These are phyloP conservation scores for Mytilinidion resinicola DNA, from an alignment of 495 filamentous ascomycete genomes.

Conservation along the genomic window DNA sequence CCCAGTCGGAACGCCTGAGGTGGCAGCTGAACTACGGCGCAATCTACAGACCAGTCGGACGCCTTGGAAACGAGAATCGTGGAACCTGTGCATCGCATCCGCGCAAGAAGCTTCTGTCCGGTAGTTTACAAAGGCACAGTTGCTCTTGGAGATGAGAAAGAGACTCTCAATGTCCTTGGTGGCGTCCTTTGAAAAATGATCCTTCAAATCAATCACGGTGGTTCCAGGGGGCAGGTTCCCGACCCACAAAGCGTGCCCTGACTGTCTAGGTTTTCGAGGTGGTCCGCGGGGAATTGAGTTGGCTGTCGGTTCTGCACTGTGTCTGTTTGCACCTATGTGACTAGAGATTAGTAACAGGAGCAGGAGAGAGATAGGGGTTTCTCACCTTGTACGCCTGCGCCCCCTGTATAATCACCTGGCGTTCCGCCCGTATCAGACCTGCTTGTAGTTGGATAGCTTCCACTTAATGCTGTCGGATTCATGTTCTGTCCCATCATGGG, in stretches of 20 bases:
- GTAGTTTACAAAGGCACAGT: constrained; percentile 97
- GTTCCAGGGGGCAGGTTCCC: constrained; percentile 86
- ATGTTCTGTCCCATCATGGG: constrained; percentile 16
- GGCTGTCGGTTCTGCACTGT: constrained; percentile 8
- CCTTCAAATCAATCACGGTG: constrained; percentile 71
- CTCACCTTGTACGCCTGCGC: constrained; percentile 10
- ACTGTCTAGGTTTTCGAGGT: constrained; percentile 86
- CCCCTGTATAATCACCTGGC: constrained; percentile 2
- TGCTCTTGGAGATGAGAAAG: constrained; percentile 94
- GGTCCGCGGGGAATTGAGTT: constrained; percentile 68
- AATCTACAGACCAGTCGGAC: constrained; percentile 87
- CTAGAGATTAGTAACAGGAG: not conserved
- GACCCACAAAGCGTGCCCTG: constrained; percentile 92
- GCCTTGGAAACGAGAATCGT: constrained; percentile 85
- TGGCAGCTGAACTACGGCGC: constrained; percentile 51
- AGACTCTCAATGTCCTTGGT: constrained; percentile 76
- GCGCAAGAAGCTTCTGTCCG: constrained; percentile 70
- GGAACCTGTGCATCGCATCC: constrained; percentile 74
- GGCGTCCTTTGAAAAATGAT: constrained; percentile 82
- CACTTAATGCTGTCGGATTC: constrained; percentile 6
- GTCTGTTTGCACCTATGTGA: constrained; percentile 1
- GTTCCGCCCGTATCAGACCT: constrained; percentile 3
- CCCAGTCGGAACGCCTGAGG: constrained; percentile 28
- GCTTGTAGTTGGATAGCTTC: constrained; percentile 1
- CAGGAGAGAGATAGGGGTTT: not conserved